phyloP scores from a whole-genome alignment of 2,329 filamentous ascomycete species.

The Monosporascus sp. region DNA sequence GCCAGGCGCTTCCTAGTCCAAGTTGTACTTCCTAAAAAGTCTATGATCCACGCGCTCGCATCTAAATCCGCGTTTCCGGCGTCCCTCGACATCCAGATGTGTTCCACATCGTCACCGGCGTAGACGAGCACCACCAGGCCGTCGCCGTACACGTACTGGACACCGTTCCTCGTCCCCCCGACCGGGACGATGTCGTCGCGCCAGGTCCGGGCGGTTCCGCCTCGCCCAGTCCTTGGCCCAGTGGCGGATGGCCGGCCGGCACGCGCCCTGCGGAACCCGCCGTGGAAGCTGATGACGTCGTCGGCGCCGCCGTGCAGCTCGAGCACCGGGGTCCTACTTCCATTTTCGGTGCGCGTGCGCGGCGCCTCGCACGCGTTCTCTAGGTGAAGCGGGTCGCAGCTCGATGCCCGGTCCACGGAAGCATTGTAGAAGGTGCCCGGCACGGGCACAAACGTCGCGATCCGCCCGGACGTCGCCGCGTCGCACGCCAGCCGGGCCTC shows the following conservation, averaged over 20 bases:
- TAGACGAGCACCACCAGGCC: constrained; percentile 2
- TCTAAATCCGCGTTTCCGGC: not conserved
- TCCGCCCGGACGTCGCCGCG: constrained; percentile 27
- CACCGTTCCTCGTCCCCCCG: not conserved
- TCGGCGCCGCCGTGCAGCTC: constrained; percentile 40
- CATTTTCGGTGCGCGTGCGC: constrained; percentile 14
- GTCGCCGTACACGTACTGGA: not conserved
- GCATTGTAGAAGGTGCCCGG: constrained; percentile 40
- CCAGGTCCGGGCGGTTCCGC: constrained; percentile 3
- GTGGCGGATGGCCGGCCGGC: constrained; percentile 17
- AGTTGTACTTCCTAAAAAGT: not conserved
- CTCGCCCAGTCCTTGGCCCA: constrained; percentile 17
- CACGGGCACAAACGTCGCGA: constrained; percentile 46
- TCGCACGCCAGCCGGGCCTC: constrained; percentile 36
- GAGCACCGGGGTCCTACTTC: constrained; percentile 27
- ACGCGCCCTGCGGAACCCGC: constrained; percentile 19
- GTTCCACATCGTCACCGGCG: constrained; percentile 1
- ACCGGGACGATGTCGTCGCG: not conserved
- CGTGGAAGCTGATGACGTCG: constrained; percentile 33
- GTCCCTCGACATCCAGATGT: constrained; percentile 1
- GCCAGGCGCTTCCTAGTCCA: no score
- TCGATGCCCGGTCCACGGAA: constrained; percentile 13
- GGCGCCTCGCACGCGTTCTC: constrained; percentile 20
- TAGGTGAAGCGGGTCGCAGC: not conserved
- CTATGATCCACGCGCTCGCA: not conserved